Evolutionary conservation across 441 rosid genomes (phyloP).

Genomic region (Brassica hybrid): DNA sequence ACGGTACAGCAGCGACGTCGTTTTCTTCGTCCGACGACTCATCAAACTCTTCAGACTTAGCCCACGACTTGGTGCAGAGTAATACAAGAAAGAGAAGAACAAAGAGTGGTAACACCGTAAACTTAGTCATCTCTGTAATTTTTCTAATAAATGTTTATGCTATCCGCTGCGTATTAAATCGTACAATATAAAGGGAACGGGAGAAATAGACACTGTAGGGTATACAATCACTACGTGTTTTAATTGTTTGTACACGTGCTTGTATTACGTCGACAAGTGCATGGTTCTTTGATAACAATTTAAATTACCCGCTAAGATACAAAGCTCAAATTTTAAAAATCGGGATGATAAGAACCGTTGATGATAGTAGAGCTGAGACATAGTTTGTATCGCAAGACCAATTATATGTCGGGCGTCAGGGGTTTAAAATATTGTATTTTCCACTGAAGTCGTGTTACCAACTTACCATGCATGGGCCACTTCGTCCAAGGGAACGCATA

Average conservation of each 20-base stretch:
- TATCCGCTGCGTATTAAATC: conserved; percentile 8
- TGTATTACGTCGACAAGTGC: conserved; percentile 5
- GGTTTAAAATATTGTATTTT: neutral
- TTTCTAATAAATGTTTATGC: too few species aligned
- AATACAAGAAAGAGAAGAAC: conserved; percentile 32
- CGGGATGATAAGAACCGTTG: too few species aligned
- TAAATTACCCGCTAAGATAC: neutral
- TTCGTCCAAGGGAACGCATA: too few species aligned
- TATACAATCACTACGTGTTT: conserved; percentile 33
- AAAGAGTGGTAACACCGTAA: conserved; percentile 31
- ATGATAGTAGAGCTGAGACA: too few species aligned
- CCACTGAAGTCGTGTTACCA: neutral
- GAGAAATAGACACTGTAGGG: neutral
- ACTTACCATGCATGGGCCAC: neutral
- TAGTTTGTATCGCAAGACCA: too few species aligned
- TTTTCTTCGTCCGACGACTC: conserved; percentile 6
- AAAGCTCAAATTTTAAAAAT: neutral
- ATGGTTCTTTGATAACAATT: neutral
- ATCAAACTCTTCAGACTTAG: conserved; percentile 33
- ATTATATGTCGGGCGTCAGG: neutral
- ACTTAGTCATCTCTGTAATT: conserved; percentile 29
- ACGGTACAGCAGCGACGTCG: conserved; percentile 13
- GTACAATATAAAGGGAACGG: conserved; percentile 9
- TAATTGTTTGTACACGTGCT: conserved; percentile 48
- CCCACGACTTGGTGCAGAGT: conserved; percentile 27